A percentile compares a stretch with the other conserved stretches of the same genome.
Conservation (phyloP, 1,284 basidiomycete genomes). For the Quambalaria eucalypti region DNA sequence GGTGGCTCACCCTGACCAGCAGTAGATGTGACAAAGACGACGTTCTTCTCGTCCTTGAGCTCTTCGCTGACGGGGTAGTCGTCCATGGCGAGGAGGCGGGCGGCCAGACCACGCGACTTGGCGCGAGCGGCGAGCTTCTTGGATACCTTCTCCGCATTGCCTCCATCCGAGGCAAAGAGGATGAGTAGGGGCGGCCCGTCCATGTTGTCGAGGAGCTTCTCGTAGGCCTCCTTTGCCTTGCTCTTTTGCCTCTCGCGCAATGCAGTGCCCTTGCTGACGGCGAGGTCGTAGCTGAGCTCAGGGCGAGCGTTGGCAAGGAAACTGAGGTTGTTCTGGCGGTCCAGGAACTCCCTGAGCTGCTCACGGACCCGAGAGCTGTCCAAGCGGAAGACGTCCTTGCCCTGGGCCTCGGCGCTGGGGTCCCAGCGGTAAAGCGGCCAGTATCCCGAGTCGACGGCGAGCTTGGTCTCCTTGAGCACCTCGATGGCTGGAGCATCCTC, state of each 20-base stretch:
- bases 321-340: constrained; percentile 89
- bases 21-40: constrained; percentile 82
- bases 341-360: constrained; percentile 88
- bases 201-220: constrained; percentile 70
- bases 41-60: constrained; percentile 56
- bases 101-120: constrained; percentile 73
- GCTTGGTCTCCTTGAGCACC: constrained; percentile 89
- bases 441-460: constrained; percentile 89
- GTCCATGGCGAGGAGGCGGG: constrained; percentile 56
- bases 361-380: constrained; percentile 91
- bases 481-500: constrained; percentile 68
- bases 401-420: constrained; percentile 63
- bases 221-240: constrained; percentile 77
- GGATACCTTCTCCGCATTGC: constrained; percentile 87
- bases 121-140: constrained; percentile 77
- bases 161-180: constrained; percentile 87
- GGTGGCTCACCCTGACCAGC: constrained; percentile 98
- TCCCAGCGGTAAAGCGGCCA: constrained; percentile 99
- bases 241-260: constrained; percentile 74
- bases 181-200: constrained; percentile 83
- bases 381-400: constrained; percentile 74
- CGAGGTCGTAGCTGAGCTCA: constrained; percentile 70
- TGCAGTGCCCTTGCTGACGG: constrained; percentile 71
- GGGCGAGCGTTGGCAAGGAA: constrained; percentile 72
- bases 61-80: constrained; percentile 62